Base-by-base conservation (phyloP, 768 basidiomycete species). In the Podaxis pistillaris region DNA sequence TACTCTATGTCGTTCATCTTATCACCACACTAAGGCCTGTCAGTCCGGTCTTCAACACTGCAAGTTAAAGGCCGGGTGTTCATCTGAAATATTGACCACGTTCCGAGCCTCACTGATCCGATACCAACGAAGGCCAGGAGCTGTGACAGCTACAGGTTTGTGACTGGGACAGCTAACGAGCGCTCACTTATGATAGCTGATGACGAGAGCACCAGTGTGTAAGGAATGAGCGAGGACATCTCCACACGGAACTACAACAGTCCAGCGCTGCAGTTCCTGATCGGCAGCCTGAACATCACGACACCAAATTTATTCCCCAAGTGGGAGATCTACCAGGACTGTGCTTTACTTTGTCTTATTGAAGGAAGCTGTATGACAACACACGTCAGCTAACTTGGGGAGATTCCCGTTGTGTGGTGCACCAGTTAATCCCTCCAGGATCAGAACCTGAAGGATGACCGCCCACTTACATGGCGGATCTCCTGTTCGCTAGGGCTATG, bases 41-140 rank as follows among this genome's bases (percentile, higher is more conserved):
- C 26, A 24, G 49, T 56, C 54, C 56, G 40, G 56, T 46, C 19
- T 57, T 57, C 40, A 57, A 50, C 9, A 13, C 24, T 24, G 2
- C 30, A 33, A 50, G 22, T 8, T 50, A 50, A 57, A 40, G 40
- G 15, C 24, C 56, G 40, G 40, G 40, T 28, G n/a, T 3, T n/a
- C 56, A 44, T 26, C 1, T 26, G 24, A 44, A 22, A 11, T 19
- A 11, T 41, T 26, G 24, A n/a, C 7, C 56, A 57, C 17, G 13
- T 44, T 57, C 56, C 56, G 40, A 19, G 38, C 26, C 12, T 46
- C 13, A 17, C 26, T 57, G 56, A 57, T 57, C 56, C 56, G 56
- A 57, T 28, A 11, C 37, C 4, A 56, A 38, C 28, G 57, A 50
- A 46, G 15, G 3, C 57, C n/a, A 46, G 44, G 19, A n/a, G 17